Conservation (phyloP, 108 stramenopile genomes). For the Tribonema minus region DNA sequence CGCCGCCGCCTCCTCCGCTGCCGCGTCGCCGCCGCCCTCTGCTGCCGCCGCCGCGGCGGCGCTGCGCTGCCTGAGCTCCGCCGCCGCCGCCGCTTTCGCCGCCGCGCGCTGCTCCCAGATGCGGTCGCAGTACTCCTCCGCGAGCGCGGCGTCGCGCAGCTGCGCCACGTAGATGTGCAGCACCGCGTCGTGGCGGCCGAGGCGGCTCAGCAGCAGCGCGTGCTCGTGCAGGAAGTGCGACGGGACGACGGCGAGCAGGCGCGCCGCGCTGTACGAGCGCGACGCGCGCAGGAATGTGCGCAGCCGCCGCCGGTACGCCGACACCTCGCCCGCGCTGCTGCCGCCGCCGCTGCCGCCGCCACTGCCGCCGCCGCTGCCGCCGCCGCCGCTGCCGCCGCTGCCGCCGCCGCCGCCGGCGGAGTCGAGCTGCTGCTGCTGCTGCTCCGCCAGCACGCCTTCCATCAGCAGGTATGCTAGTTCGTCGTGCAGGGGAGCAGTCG, state of each 20-base stretch:
- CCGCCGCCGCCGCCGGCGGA: not conserved
- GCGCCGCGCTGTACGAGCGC: slow-evolving; percentile 41
- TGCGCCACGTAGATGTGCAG: slow-evolving; percentile 42
- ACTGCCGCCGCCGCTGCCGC: not conserved
- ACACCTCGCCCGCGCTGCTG: not conserved
- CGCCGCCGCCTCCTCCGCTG: not conserved
- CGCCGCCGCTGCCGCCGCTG: not conserved
- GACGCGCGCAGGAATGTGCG: slow-evolving; percentile 43
- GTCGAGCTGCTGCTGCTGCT: no score
- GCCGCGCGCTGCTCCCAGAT: slow-evolving; percentile 25
- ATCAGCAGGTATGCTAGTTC: slow-evolving; percentile 46
- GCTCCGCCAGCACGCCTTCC: slow-evolving; percentile 41
- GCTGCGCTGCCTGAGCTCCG: no score
- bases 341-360: not conserved
- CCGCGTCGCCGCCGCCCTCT: slow-evolving; percentile 1
- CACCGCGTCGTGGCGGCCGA: slow-evolving; percentile 52
- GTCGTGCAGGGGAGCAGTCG: slow-evolving; percentile 38
- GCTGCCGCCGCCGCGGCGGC: not conserved
- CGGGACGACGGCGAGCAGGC: slow-evolving; percentile 44
- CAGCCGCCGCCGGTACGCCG: slow-evolving; percentile 43
- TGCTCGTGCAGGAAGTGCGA: slow-evolving; percentile 47
- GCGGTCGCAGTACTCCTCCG: slow-evolving; percentile 41
- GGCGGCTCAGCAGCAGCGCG: slow-evolving; percentile 43
- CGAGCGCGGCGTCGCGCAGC: slow-evolving; percentile 15
- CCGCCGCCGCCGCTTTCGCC: not conserved